Conservation (phyloP, 352 stramenopile genomes). For the Phytophthora megakarya region DNA sequence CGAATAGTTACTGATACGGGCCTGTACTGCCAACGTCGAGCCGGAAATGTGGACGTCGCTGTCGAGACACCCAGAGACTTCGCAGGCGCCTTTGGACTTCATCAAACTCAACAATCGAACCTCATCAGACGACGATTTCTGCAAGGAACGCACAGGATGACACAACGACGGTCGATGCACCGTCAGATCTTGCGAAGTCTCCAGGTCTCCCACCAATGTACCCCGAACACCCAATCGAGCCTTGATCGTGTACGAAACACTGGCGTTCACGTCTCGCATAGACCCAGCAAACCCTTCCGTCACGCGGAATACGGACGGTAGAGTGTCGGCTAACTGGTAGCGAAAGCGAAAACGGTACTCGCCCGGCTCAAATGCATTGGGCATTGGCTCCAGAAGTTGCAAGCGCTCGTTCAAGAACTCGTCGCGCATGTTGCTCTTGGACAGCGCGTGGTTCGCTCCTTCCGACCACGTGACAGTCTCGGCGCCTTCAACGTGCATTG, state of each 20-base stretch:
- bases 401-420: constrained; percentile 30
- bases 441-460: constrained; percentile 29
- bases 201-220: constrained; percentile 59
- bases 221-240: constrained; percentile 56
- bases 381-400: constrained; percentile 15
- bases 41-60: constrained; percentile 39
- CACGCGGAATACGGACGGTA: constrained; percentile 48
- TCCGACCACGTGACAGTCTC: constrained; percentile 32
- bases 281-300: constrained; percentile 10
- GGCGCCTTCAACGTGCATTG: constrained; percentile 22
- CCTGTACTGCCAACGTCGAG: constrained; percentile 32
- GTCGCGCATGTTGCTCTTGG: constrained; percentile 22
- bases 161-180: constrained; percentile 30
- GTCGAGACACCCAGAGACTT: constrained; percentile 33
- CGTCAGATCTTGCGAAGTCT: constrained; percentile 32
- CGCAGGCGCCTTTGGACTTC: constrained; percentile 38
- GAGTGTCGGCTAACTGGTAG: constrained; percentile 42
- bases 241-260: constrained; percentile 74
- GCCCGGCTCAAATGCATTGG: constrained; percentile 20
- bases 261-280: constrained; percentile 49
- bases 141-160: constrained; percentile 29
- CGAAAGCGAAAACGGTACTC: constrained; percentile 33
- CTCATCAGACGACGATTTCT: constrained; percentile 30
- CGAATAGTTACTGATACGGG: constrained; percentile 40
- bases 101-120: constrained; percentile 33